Evolutionary conservation across 352 stramenopile species (phyloP).

Genomic region (Pythium diclinum): DNA sequence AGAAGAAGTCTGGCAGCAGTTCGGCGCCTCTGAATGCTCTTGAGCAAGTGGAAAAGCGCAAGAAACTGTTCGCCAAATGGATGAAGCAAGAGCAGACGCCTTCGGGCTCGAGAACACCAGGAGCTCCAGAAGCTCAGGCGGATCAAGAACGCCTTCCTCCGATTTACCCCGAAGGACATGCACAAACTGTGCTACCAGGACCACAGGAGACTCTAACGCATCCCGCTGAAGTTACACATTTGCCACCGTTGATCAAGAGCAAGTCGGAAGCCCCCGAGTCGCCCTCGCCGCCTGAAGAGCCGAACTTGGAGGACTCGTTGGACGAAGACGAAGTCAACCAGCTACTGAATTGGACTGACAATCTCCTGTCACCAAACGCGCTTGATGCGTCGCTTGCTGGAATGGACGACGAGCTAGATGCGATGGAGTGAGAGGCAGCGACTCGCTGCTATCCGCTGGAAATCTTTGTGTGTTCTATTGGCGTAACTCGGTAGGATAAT

Average conservation of each 20-base stretch:
- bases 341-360: slow-evolving; percentile 80
- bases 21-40: slow-evolving; percentile 40
- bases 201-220: not conserved
- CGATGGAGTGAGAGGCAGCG: slow-evolving; percentile 15
- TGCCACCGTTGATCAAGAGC: slow-evolving; percentile 1
- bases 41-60: slow-evolving; percentile 62
- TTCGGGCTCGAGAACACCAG: not conserved
- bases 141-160: slow-evolving; percentile 15
- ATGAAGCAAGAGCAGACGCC: slow-evolving; percentile 30
- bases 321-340: slow-evolving; percentile 78
- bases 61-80: slow-evolving; percentile 75
- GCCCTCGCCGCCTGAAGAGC: slow-evolving; percentile 9
- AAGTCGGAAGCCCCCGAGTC: slow-evolving; percentile 23
- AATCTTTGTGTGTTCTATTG: not conserved
- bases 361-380: slow-evolving; percentile 40
- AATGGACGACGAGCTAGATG: slow-evolving; percentile 31
- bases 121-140: not conserved
- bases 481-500: slow-evolving; percentile 3
- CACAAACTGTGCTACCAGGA: not conserved
- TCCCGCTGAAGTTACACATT: not conserved
- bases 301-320: slow-evolving; percentile 55
- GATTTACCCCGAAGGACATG: slow-evolving; percentile 4
- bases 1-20: slow-evolving; percentile 41
- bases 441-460: not conserved
- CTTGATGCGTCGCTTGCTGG: slow-evolving; percentile 39